phyloP scores from a whole-genome alignment of 352 stramenopile genomes.

The Phytophthora rubi region DNA sequence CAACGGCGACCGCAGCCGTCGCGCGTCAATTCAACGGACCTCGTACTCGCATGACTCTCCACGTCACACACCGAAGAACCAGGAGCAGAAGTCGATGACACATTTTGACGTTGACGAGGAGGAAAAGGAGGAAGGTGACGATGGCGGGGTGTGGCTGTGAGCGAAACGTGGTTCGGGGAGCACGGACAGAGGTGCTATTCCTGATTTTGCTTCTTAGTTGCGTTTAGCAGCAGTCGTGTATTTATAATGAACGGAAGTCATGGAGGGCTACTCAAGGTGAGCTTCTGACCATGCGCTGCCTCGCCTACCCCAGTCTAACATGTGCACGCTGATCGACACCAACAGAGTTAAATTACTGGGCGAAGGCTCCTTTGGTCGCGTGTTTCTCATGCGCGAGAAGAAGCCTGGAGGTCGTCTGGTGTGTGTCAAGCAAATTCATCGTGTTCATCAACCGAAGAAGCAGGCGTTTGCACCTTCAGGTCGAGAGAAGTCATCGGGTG shows the following conservation, averaged over 20 bases:
- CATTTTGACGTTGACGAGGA: conserved; percentile 46
- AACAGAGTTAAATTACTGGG: conserved; percentile 73
- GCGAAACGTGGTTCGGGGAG: background rate
- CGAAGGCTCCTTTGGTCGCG: conserved; percentile 90
- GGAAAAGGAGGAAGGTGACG: conserved; percentile 37
- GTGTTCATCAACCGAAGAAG: conserved; percentile 38
- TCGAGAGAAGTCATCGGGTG: conserved; percentile 22
- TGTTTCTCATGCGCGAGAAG: conserved; percentile 91
- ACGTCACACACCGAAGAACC: conserved; percentile 27
- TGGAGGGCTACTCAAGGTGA: conserved; percentile 62
- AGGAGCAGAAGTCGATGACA: conserved; percentile 29
- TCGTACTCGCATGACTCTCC: conserved; percentile 40
- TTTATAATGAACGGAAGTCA: conserved; percentile 31
- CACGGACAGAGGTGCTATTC: conserved; percentile 7
- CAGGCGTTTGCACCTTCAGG: conserved; percentile 1
- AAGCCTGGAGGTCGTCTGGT: conserved; percentile 59
- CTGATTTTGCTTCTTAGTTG: conserved; percentile 3
- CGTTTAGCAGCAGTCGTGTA: conserved; percentile 11
- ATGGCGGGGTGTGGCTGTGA: conserved; percentile 70
- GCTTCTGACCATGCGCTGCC: background rate
- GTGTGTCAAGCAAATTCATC: conserved; percentile 89
- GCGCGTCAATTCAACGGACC: conserved; percentile 26
- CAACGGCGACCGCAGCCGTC: conserved; percentile 4
- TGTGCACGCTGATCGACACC: background rate
- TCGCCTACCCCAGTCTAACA: background rate